Percentiles rank a stretch among this genome's conserved stretches.
phyloP scores from a whole-genome alignment of 2,329 filamentous ascomycete species.

The Byssochlamys sp. region DNA sequence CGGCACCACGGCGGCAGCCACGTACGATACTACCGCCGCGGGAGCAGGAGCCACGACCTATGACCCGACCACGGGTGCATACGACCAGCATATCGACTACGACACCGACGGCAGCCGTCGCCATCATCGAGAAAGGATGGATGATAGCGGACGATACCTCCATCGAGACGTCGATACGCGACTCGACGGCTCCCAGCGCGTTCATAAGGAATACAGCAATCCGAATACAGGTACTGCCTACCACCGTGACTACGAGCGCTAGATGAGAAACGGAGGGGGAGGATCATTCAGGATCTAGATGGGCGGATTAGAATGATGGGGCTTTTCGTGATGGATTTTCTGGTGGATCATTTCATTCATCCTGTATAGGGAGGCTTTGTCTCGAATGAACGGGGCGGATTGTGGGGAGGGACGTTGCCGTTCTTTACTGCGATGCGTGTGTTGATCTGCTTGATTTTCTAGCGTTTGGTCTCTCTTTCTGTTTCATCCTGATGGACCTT shows the following conservation, averaged over 20 bases:
- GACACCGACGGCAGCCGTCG: conserved; percentile 14
- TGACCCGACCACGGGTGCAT: conserved; percentile 13
- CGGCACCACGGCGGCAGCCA: conserved; percentile 4
- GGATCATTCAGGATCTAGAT: background rate
- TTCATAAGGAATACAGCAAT: conserved; percentile 25
- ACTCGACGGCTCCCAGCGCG: conserved; percentile 19
- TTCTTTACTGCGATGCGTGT: background rate
- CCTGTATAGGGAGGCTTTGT: background rate
- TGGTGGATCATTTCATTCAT: background rate
- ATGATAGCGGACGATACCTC: conserved; percentile 20
- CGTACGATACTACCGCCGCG: background rate
- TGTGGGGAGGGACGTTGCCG: background rate
- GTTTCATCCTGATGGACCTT: background rate
- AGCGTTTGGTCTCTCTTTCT: background rate
- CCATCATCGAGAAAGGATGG: conserved; percentile 24
- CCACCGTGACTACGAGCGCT: conserved; percentile 23
- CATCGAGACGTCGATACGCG: conserved; percentile 24
- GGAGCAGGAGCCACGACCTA: conserved; percentile 8
- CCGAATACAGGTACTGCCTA: conserved; percentile 26
- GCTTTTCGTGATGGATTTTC: background rate
- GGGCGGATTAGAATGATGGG: background rate
- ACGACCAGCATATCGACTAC: conserved; percentile 28
- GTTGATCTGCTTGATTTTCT: background rate
- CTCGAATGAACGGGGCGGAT: background rate
- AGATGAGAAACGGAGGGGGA: background rate